Conservation (phyloP, 495 filamentous ascomycete genomes). For the Lepidopterella palustris region DNA sequence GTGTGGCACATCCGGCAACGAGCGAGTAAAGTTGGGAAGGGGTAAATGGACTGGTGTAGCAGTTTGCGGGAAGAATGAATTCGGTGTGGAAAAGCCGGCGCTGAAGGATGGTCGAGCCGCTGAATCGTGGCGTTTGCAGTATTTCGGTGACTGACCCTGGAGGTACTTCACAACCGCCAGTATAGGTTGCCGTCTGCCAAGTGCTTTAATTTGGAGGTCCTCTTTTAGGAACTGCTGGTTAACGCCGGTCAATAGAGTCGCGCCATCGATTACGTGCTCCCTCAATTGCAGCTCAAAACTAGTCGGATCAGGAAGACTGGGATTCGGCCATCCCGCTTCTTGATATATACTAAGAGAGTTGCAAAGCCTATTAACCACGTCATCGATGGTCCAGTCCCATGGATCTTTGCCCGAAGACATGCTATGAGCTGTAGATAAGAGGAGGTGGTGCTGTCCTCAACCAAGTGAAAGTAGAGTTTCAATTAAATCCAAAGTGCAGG, state of each 20-base stretch:
- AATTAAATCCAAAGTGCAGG: too few relatives aligned
- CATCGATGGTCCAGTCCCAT: constrained; percentile 59
- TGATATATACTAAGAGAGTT: constrained; percentile 19
- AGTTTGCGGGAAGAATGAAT: not conserved
- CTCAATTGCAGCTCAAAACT: not conserved
- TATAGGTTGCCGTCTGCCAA: not conserved
- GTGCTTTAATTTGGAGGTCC: not conserved
- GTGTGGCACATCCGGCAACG: not conserved
- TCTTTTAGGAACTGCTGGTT: not conserved
- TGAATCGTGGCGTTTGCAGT: not conserved
- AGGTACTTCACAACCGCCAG: not conserved
- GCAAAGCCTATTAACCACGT: constrained; percentile 60
- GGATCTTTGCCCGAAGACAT: constrained; percentile 46
- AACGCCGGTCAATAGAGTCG: not conserved
- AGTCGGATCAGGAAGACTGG: not conserved
- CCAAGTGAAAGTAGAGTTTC: not conserved
- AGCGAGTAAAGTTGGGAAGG: not conserved
- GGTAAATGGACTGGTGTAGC: not conserved
- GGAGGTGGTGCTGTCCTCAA: not conserved
- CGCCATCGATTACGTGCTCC: not conserved
- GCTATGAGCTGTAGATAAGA: not conserved
- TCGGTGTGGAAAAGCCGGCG: not conserved
- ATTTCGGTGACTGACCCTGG: not conserved
- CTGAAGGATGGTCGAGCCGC: not conserved
- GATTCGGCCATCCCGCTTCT: not conserved